These are phyloP conservation scores for Stephanodiscus triporus DNA, from an alignment of 108 stramenopile species.

Conservation along the genomic window DNA sequence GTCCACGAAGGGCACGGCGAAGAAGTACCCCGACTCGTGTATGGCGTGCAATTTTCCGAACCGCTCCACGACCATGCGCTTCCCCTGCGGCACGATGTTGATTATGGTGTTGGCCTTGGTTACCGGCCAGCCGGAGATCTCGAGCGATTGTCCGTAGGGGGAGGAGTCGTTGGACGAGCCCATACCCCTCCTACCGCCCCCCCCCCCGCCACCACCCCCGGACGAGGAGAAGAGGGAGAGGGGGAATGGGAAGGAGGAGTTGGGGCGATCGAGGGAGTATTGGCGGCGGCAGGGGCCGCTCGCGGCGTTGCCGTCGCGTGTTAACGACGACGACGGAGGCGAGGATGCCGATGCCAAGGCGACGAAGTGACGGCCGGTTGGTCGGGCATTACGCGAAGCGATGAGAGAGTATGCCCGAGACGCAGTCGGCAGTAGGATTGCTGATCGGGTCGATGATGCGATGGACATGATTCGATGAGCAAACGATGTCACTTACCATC, in stretches of 20 bases:
- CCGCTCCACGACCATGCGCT: slow-evolving; percentile 94
- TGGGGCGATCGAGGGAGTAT: slow-evolving; percentile 51
- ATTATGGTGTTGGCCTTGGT: slow-evolving; percentile 88
- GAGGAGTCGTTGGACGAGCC: slow-evolving; percentile 39
- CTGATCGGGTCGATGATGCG: slow-evolving; percentile 19
- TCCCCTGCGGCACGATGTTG: slow-evolving; percentile 93
- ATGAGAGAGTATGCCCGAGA: not conserved
- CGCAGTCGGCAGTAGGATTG: not conserved
- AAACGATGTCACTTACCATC: too few species aligned
- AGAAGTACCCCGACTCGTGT: slow-evolving; percentile 91
- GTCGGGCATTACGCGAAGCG: slow-evolving; percentile 1
- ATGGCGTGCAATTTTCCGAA: slow-evolving; percentile 90
- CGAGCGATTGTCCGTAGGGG: slow-evolving; percentile 50
- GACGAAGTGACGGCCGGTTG: slow-evolving; percentile 6
- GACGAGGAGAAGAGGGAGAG: slow-evolving; percentile 23
- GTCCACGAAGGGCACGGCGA: slow-evolving; percentile 94
- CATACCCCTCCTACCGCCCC: not conserved
- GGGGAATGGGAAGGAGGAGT: slow-evolving; percentile 22
- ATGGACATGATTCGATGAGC: slow-evolving; percentile 2
- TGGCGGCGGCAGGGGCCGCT: slow-evolving; percentile 13
- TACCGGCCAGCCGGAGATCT: slow-evolving; percentile 78
- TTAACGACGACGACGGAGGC: slow-evolving; percentile 3
- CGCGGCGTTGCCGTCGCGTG: not conserved
- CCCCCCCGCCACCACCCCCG: not conserved
- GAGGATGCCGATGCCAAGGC: slow-evolving; percentile 11